These are phyloP conservation scores for Poa annua DNA, from an alignment of 176 grass and related monocot genomes.

Conservation along the genomic window DNA sequence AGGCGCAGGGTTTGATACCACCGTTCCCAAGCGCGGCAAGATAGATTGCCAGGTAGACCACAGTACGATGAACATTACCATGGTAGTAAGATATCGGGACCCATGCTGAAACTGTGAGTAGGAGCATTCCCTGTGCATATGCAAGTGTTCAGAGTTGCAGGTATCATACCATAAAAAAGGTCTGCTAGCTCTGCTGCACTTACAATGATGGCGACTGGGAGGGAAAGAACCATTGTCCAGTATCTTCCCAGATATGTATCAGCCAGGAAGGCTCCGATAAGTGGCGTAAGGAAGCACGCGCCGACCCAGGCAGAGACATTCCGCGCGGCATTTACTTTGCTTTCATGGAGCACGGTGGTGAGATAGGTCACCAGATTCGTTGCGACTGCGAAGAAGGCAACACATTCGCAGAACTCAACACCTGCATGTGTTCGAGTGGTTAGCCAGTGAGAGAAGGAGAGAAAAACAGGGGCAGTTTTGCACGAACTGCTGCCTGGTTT, in stretches of 20 bases:
- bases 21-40: constrained; percentile 45
- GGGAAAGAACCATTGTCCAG: constrained; percentile 21
- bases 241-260: constrained; percentile 48
- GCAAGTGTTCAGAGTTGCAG: constrained; percentile 1
- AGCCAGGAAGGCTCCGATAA: constrained; percentile 43
- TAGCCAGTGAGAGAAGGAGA: neutral
- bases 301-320: constrained; percentile 34
- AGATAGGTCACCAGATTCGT: constrained; percentile 42
- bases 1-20: constrained; percentile 42
- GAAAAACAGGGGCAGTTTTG: neutral
- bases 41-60: constrained; percentile 54
- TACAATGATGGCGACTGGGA: constrained; percentile 18
- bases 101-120: constrained; percentile 38
- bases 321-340: constrained; percentile 18
- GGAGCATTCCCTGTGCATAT: constrained; percentile 40
- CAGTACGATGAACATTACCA: neutral
- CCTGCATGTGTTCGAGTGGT: neutral
- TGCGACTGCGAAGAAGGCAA: neutral
- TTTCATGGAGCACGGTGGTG: constrained; percentile 34
- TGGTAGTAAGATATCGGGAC: neutral
- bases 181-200: neutral
- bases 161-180: neutral
- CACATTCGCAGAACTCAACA: constrained; percentile 20
- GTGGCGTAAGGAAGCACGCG: constrained; percentile 21
- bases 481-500: neutral